These are phyloP conservation scores for Stagonosporopsis tanaceti DNA, from an alignment of 2,329 filamentous ascomycete species.

Conservation along the genomic window DNA sequence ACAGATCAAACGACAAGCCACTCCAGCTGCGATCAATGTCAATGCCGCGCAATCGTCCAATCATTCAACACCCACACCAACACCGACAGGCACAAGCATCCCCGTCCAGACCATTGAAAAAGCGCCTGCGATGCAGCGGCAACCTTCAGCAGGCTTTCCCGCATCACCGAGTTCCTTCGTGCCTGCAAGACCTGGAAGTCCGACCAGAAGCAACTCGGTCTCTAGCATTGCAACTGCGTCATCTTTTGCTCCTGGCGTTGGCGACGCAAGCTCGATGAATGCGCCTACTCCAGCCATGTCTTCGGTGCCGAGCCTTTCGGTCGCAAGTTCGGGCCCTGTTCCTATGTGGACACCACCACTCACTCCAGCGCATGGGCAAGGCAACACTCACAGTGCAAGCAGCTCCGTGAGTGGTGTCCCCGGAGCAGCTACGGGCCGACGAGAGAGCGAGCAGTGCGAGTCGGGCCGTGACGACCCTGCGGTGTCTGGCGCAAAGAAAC, in stretches of 20 bases:
- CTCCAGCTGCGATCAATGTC: slow-evolving; percentile 54
- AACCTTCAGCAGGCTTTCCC: slow-evolving; percentile 63
- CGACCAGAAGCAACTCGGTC: slow-evolving; percentile 83
- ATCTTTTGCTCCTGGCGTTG: slow-evolving; percentile 52
- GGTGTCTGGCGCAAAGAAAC: slow-evolving; percentile 41
- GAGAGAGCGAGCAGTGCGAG: slow-evolving; percentile 47
- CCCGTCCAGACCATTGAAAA: slow-evolving; percentile 57
- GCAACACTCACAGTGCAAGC: slow-evolving; percentile 60
- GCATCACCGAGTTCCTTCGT: slow-evolving; percentile 66
- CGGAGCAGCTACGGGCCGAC: slow-evolving; percentile 26
- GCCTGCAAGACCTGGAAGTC: slow-evolving; percentile 72
- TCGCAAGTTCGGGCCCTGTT: slow-evolving; percentile 69
- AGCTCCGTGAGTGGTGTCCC: slow-evolving; percentile 62
- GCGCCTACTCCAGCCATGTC: slow-evolving; percentile 82
- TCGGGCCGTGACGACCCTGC: slow-evolving; percentile 45
- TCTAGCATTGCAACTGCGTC: slow-evolving; percentile 78
- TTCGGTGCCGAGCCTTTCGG: slow-evolving; percentile 78
- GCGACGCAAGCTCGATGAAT: slow-evolving; percentile 61
- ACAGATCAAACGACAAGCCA: slow-evolving; percentile 37
- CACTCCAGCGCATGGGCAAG: slow-evolving; percentile 68
- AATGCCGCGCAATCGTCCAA: slow-evolving; percentile 57
- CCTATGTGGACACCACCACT: slow-evolving; percentile 90
- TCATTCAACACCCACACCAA: slow-evolving; percentile 74
- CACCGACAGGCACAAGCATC: slow-evolving; percentile 71
- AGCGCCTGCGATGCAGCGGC: slow-evolving; percentile 62